Evolutionary conservation across 1,139 yeast species (phyloP).

Genomic region (Geotrichum carabidarum): DNA sequence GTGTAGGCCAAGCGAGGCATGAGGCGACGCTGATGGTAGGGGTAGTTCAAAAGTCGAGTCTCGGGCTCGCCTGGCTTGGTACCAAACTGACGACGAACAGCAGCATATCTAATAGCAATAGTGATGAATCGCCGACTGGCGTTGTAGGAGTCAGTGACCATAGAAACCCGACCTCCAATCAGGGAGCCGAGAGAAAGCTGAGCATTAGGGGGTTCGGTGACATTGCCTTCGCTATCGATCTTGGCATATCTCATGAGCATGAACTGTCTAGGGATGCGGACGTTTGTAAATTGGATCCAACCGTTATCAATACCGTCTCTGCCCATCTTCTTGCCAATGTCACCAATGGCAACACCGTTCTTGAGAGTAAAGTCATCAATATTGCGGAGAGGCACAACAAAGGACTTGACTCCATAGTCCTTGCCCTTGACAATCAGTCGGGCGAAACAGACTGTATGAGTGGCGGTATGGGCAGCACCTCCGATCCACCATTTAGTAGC

Average conservation of each 20-base stretch:
- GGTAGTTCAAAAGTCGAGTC: constrained; percentile 58
- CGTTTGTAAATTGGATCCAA: constrained; percentile 83
- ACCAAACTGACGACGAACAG: constrained; percentile 80
- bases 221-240: constrained; percentile 64
- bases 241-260: constrained; percentile 74
- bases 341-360: constrained; percentile 81
- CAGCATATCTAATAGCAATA: constrained; percentile 79
- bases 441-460: constrained; percentile 74
- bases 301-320: constrained; percentile 74
- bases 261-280: constrained; percentile 71
- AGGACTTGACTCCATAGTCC: constrained; percentile 84
- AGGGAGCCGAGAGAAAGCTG: constrained; percentile 82
- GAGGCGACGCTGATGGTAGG: constrained; percentile 78
- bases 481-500: constrained; percentile 98
- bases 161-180: constrained; percentile 77
- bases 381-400: constrained; percentile 82
- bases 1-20: constrained; percentile 72
- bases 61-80: constrained; percentile 36
- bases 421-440: constrained; percentile 71
- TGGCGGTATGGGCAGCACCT: constrained; percentile 92
- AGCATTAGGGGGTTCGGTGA: constrained; percentile 62
- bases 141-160: constrained; percentile 79
- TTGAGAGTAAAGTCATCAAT: constrained; percentile 53
- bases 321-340: constrained; percentile 90
- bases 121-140: constrained; percentile 71